These are phyloP conservation scores for Aspergillus nidulans DNA, from an alignment of 495 filamentous ascomycete genomes.

Conservation along the genomic window DNA sequence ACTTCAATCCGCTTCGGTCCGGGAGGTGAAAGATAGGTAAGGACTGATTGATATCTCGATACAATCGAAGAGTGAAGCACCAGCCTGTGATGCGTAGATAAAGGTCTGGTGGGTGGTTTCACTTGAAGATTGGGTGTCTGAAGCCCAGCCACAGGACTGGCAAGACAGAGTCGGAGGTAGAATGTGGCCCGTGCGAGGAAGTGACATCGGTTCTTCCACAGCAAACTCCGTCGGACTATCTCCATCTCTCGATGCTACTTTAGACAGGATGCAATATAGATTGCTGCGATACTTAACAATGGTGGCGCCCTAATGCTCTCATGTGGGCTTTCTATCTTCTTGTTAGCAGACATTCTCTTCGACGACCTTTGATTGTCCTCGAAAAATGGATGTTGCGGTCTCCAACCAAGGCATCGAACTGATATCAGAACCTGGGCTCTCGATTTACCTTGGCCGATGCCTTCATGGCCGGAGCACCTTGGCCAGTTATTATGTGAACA, in stretches of 20 bases:
- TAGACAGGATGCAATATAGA: too few relatives aligned
- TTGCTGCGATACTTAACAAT: background rate
- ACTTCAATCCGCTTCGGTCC: background rate
- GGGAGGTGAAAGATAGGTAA: background rate
- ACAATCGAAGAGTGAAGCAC: background rate
- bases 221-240: background rate
- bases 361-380: too few relatives aligned
- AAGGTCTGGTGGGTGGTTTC: background rate
- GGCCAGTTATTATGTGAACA: too few relatives aligned
- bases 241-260: background rate
- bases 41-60: slow-evolving; percentile 7
- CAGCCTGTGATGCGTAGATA: slow-evolving; percentile 14
- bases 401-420: too few relatives aligned
- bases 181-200: slow-evolving; percentile 14
- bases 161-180: slow-evolving; percentile 5
- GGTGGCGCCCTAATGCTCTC: too few relatives aligned
- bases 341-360: too few relatives aligned
- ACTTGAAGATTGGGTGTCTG: background rate
- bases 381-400: too few relatives aligned
- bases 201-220: slow-evolving; percentile 3
- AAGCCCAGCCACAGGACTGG: background rate
- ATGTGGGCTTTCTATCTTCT: too few relatives aligned
- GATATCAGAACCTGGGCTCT: too few relatives aligned
- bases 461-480: too few relatives aligned
- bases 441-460: too few relatives aligned